Evolutionary conservation across 2,329 filamentous ascomycete genomes (phyloP).

Genomic region (Scopulariopsis brevicaulis): DNA sequence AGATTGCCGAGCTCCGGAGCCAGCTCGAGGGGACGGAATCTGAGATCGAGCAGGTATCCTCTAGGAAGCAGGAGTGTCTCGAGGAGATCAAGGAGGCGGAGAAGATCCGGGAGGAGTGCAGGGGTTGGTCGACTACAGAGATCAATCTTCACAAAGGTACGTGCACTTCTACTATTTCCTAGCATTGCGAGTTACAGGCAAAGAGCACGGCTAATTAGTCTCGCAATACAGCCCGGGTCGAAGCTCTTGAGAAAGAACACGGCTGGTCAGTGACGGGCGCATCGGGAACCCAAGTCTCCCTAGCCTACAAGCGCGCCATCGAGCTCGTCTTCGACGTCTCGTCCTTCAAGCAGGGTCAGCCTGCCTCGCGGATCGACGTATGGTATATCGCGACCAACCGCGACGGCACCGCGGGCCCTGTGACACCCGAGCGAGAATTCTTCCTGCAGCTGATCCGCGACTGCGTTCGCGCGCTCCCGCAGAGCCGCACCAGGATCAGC

Average conservation of each 20-base stretch:
- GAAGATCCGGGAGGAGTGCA: slow-evolving; percentile 72
- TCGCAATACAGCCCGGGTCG: slow-evolving; percentile 44
- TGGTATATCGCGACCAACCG: slow-evolving; percentile 55
- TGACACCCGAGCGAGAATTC: slow-evolving; percentile 60
- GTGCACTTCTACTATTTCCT: slow-evolving; percentile 1
- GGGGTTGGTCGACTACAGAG: slow-evolving; percentile 79
- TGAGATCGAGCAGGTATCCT: slow-evolving; percentile 48
- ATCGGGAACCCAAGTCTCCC: slow-evolving; percentile 50
- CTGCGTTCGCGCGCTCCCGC: slow-evolving; percentile 49
- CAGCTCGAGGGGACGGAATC: slow-evolving; percentile 58
- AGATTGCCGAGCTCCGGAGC: slow-evolving; percentile 54
- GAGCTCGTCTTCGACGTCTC: slow-evolving; percentile 61
- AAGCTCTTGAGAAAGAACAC: slow-evolving; percentile 50
- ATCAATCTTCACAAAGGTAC: slow-evolving; percentile 68
- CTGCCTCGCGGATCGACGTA: slow-evolving; percentile 51
- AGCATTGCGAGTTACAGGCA: neutral
- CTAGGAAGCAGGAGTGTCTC: slow-evolving; percentile 57
- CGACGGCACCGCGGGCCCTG: slow-evolving; percentile 37
- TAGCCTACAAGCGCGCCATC: slow-evolving; percentile 62
- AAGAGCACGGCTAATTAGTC: neutral
- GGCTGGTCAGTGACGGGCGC: slow-evolving; percentile 65
- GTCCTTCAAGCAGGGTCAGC: slow-evolving; percentile 38
- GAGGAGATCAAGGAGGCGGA: slow-evolving; percentile 75
- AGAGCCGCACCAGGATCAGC: slow-evolving; percentile 42
- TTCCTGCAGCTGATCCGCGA: slow-evolving; percentile 64